Evolutionary conservation across 495 filamentous ascomycete genomes (phyloP), one percentile per base, ranked within the genome.

Genomic region (Lindgomyces ingoldianus): DNA sequence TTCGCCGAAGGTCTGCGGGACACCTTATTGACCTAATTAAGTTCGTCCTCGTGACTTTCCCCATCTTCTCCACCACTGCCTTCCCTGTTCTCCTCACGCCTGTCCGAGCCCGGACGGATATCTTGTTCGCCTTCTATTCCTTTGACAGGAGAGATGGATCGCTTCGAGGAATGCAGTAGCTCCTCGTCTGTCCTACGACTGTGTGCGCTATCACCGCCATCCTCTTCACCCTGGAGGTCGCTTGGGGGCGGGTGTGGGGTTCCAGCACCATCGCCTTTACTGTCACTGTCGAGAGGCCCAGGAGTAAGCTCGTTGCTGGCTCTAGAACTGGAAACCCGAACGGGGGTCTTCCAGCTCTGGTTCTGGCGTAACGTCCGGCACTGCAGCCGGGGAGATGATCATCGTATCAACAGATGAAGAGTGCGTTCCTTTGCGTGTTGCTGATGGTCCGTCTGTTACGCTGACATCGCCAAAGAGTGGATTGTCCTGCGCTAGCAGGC

Each of bases 31-130:
- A 6, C 29, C 10, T 52, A 14, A 61, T 26, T 22, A 53, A 22
- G 46, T 54, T 62, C 30, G 30, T 47, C 44, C 60, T 62, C 30
- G 45, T 54, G n/a, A 29, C 57, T 60, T 39, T 50, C 45, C 25
- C 45, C 47, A 60, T 29, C 45, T 26, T 59, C 24, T 11, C 56
- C 46, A 59, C 39, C 27, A 39, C 54, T 57, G 36, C 3, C 36
- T 22, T 26, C 4, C 18, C 39, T 48, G 19, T 27, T 48, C 21
- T 29, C 42, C 29, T 49, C 22, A 48, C 42, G 18, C 19, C 24
- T 49, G 1, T 49, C n/a, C 4, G 30, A 48, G 29, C 48, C 19
- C 41, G 4, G 6, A 30, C 19, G 14, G 25, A 50, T 30, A 30
- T 53, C 27, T 53, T 36, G n/a, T 33, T 53, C 25, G 9, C 50